A percentile compares a stretch with the other conserved stretches of the same genome.
Evolutionary conservation across 176 grass and related monocot species (phyloP).

Genomic region (Oryza glumipatula): DNA sequence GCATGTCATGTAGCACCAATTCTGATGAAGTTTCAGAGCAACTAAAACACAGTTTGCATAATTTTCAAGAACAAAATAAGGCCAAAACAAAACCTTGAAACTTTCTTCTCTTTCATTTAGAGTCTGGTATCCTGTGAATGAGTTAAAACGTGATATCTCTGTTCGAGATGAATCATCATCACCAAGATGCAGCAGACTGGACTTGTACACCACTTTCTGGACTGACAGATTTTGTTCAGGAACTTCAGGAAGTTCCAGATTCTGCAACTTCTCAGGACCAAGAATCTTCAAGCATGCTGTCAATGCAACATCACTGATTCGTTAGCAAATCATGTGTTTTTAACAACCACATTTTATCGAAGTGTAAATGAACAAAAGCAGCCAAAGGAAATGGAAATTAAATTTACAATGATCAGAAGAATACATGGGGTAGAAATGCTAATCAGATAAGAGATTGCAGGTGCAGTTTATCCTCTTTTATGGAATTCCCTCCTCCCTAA

Average conservation of each 20-base stretch:
- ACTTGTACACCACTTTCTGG: conserved; percentile 71
- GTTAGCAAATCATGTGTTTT: conserved; percentile 35
- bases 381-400: background rate
- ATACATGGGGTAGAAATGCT: conserved; percentile 6
- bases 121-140: conserved; percentile 82
- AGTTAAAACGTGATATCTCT: conserved; percentile 64
- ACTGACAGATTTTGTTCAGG: conserved; percentile 35
- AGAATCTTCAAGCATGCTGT: conserved; percentile 83
- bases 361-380: background rate
- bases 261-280: conserved; percentile 55
- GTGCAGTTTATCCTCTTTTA: conserved; percentile 13
- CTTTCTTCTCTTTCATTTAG: conserved; percentile 86
- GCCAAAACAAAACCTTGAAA: conserved; percentile 73
- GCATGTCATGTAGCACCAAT: background rate
- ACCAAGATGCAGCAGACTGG: conserved; percentile 31
- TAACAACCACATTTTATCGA: conserved; percentile 1
- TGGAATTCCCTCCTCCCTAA: background rate
- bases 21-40: conserved; percentile 13
- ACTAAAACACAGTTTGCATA: conserved; percentile 16
- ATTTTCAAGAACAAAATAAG: conserved; percentile 38
- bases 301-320: conserved; percentile 39
- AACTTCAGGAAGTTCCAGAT: conserved; percentile 62
- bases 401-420: background rate
- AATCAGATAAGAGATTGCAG: conserved; percentile 21
- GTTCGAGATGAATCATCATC: conserved; percentile 32